These are phyloP conservation scores for Argentina anserina DNA, from an alignment of 306 rosid genomes.

Conservation along the genomic window DNA sequence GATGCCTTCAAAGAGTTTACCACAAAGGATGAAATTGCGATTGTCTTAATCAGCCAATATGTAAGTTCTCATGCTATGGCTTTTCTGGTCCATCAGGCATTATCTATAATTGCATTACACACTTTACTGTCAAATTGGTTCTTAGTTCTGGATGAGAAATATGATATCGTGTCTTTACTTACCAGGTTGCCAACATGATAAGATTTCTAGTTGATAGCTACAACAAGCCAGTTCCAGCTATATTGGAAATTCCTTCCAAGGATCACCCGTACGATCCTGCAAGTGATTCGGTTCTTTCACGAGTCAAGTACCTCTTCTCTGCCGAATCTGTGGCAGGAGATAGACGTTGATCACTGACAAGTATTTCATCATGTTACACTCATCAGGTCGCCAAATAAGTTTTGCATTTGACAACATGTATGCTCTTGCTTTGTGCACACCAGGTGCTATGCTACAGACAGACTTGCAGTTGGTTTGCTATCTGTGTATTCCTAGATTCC, in stretches of 20 bases:
- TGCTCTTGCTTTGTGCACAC: neutral
- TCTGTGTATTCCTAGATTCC: slow-evolving; percentile 14
- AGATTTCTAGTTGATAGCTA: slow-evolving; percentile 91
- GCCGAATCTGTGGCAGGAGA: slow-evolving; percentile 85
- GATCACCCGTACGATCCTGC: slow-evolving; percentile 95
- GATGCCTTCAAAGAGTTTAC: slow-evolving; percentile 95
- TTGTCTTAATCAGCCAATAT: slow-evolving; percentile 89
- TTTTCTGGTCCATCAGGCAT: slow-evolving; percentile 15
- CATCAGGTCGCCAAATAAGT: slow-evolving; percentile 4
- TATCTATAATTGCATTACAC: neutral
- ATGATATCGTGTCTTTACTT: slow-evolving; percentile 9
- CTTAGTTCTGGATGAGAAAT: neutral
- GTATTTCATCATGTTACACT: neutral
- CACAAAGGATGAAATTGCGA: slow-evolving; percentile 72
- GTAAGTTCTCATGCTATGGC: slow-evolving; percentile 45
- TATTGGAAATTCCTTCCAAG: slow-evolving; percentile 91
- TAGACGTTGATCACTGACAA: slow-evolving; percentile 43
- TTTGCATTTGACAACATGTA: neutral
- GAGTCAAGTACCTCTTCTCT: slow-evolving; percentile 83
- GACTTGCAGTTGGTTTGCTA: slow-evolving; percentile 12
- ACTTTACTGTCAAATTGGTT: neutral
- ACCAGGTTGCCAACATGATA: slow-evolving; percentile 94
- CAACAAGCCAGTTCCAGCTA: slow-evolving; percentile 86
- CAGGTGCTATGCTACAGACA: neutral
- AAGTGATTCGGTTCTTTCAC: slow-evolving; percentile 87